Base-by-base conservation (phyloP, 495 filamentous ascomycete species). In the Aspergillus egyptiacus region DNA sequence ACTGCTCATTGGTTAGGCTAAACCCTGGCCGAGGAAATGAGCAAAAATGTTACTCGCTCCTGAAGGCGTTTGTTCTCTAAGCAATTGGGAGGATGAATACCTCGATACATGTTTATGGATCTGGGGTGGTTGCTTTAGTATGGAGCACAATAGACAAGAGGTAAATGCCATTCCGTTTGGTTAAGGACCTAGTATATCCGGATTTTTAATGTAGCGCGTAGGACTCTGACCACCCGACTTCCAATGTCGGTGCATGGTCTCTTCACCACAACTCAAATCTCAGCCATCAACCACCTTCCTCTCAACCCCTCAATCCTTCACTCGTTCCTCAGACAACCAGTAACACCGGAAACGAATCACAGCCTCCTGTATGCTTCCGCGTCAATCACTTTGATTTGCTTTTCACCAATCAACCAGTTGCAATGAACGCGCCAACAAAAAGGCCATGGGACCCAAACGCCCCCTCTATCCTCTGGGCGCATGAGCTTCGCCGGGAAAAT, bases 11-110 rank as follows among this genome's bases (percentile, higher is more conserved):
- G 59, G 61, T 58, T 45, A 69, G 69, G 58, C 66, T 69, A 58
- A 51, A 0, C 43, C 60, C 25, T 66, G 60, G 69, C 67, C 68
- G 58, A 65, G 63, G 67, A 67, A 57, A 56, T 51, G 70, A 57
- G 68, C 67, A 58, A 65, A 71, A 71, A 70, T 68, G 58, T 69
- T 65, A 33, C 9, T 66, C 62, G 55, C 67, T 68, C 62, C 56
- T 61, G 58, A 59, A 49, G 64, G 61, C 48, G 55, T 63, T 62
- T 46, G 31, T 60, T 46, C 42, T 56, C 30, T 24, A 50, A 44
- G 49, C 48, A 50, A 47, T 51, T 55, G 54, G 55, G 56, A 53
- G 57, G 54, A 62, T 43, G 54, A 57, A 57, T 54, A 42, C 48
- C 45, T 56, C 55, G 56, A 45, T 50, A 35, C 45, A 43, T 42